These are phyloP conservation scores for Syncephalastrum contaminatum DNA, from an alignment of 371 early-diverging fungal genomes.

Conservation along the genomic window DNA sequence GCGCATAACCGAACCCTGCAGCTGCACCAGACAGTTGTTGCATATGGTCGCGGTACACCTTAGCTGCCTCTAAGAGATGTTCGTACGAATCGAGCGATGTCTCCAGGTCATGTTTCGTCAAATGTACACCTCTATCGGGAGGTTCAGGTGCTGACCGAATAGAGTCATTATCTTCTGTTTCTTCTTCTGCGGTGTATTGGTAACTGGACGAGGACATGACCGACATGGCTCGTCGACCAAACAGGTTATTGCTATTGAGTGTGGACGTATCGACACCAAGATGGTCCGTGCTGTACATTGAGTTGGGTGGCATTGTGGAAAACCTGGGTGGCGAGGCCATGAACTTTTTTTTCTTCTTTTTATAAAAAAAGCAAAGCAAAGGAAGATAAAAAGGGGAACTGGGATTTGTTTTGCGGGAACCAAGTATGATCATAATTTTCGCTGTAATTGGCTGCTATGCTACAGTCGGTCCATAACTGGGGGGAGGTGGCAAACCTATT, in stretches of 20 bases:
- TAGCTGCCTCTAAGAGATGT: slow-evolving; percentile 37
- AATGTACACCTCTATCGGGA: slow-evolving; percentile 14
- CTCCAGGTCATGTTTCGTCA: slow-evolving; percentile 29
- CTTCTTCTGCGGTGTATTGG: slow-evolving; percentile 14
- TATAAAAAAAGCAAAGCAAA: too few relatives aligned
- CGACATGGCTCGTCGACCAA: slow-evolving; percentile 18
- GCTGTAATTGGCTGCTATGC: too few relatives aligned
- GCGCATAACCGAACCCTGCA: slow-evolving; percentile 50
- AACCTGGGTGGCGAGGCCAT: too few relatives aligned
- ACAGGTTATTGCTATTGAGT: neutral
- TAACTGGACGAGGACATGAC: slow-evolving; percentile 26
- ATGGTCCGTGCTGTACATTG: slow-evolving; percentile 11
- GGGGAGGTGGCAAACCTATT: too few relatives aligned
- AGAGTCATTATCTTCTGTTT: slow-evolving; percentile 14
- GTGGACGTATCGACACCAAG: too few relatives aligned
- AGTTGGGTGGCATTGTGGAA: slow-evolving; percentile 11
- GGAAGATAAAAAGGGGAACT: too few relatives aligned
- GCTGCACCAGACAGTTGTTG: slow-evolving; percentile 45
- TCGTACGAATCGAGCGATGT: slow-evolving; percentile 27
- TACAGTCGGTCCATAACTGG: too few relatives aligned
- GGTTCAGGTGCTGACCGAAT: slow-evolving; percentile 21
- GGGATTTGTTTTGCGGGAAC: too few relatives aligned
- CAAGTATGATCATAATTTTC: too few relatives aligned
- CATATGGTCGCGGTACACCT: slow-evolving; percentile 49
- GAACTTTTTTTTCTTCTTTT: too few relatives aligned